Evolutionary conservation across 306 rosid species (phyloP), one percentile per base, ranked within the genome.

Genomic region (Neltuma alba): DNA sequence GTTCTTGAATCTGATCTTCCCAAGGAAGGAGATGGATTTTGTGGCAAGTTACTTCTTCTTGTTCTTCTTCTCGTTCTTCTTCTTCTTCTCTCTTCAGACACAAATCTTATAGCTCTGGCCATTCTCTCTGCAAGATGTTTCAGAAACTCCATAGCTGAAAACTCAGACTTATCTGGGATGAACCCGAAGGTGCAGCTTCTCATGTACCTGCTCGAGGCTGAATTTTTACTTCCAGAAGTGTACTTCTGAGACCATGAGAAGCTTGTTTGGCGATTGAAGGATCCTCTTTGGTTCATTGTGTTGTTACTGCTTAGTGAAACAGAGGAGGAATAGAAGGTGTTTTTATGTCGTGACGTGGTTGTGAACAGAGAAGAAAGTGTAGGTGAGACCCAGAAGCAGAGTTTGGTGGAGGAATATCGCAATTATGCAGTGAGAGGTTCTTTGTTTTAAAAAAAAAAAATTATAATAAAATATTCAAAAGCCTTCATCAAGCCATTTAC

Each of bases 51-150:
- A 2, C 36, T 21, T 23, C 52, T 40, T 66, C 48, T 21, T 68
- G 11, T 67, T 65, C 8, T 18, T 20, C 47, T n/a, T 37, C 18
- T 37, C 28, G 45, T 36, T 37, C 16, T 34, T 64, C 47, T 36
- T 36, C 44, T 36, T 36, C 50, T 37, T 11, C 48, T 38, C n/a
- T 66, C 44, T 68, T 47, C 75, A 9, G 90, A 76, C 5, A 76
- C 70, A 65, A 83, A 78, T 66, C 89, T 81, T 34, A 91, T 34
- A 79, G 87, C 86, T 87, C 81, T 81, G 2, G 67, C 81, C 60
- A 89, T 83, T 81, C 84, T 85, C 16, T 84, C 90, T 0, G 97
- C 91, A 55, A 91, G 45, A 60, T 80, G 87, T 84, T 91, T 94
- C 67, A 94, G 86, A 44, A 88, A 72, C 69, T 85, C 83, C 73